These are phyloP conservation scores for Zygosaccharomyces sapae DNA, from an alignment of 1,139 yeast genomes.

Conservation along the genomic window DNA sequence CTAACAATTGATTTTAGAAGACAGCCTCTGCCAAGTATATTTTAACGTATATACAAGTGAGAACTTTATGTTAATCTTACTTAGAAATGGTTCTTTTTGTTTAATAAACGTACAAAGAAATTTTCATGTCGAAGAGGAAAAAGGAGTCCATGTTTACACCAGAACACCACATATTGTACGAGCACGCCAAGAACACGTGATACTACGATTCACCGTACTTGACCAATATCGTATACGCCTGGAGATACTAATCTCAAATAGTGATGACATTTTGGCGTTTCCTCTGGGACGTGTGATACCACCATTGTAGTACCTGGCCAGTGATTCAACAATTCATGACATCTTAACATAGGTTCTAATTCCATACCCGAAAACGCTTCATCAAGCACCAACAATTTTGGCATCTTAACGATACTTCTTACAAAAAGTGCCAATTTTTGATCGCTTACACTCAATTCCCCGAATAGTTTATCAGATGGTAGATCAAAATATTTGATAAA, in stretches of 20 bases:
- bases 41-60: not conserved
- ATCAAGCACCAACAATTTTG: slow-evolving; percentile 74
- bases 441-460: slow-evolving; percentile 58
- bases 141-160: slow-evolving; percentile 11
- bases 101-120: slow-evolving; percentile 1
- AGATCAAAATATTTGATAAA: slow-evolving; percentile 39
- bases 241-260: slow-evolving; percentile 42
- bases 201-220: slow-evolving; percentile 7
- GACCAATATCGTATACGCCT: slow-evolving; percentile 35
- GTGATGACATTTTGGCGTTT: slow-evolving; percentile 55
- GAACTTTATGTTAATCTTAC: not conserved
- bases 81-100: not conserved
- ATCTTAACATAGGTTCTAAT: slow-evolving; percentile 55
- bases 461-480: slow-evolving; percentile 42
- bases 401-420: slow-evolving; percentile 71
- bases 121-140: not conserved
- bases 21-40: not conserved
- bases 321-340: slow-evolving; percentile 57
- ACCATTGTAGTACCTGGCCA: slow-evolving; percentile 68
- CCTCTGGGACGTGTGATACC: slow-evolving; percentile 70
- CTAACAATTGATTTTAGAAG: not conserved
- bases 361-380: slow-evolving; percentile 95
- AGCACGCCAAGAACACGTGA: not conserved
- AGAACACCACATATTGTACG: not conserved
- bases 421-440: slow-evolving; percentile 77